Evolutionary conservation across 2,329 filamentous ascomycete species (phyloP), one percentile per base, ranked within the genome.

Genomic region (Penicillium sp.): DNA sequence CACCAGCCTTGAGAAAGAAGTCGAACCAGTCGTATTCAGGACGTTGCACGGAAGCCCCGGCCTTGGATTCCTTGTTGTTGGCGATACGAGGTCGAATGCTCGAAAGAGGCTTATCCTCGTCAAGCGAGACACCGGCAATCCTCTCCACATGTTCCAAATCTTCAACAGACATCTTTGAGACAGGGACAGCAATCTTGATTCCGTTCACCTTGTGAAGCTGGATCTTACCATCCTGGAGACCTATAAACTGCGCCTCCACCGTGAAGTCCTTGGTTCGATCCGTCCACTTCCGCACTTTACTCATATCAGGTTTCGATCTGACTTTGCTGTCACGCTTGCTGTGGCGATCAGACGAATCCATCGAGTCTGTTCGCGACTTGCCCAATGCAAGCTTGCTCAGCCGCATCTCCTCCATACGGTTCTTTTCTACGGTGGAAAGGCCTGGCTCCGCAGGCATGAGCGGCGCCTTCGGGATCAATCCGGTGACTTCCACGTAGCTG

Each of bases 131-230:
- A 30, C 91, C 90, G n/a, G 91, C 93, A 13, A 82, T 77, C 52
- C 81, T 82, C 72, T 99, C 93, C 48, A 99, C 92, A 63, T 95
- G 97, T 71, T 96, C 92, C 33, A 99, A 78, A 71, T 99, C 93
- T 64, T 92, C 88, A 35, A 90, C 79, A 0, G 92, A 95, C 93
- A 99, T 99, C 69, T 99, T 99, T 33, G 83, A 78, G 25, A 97
- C 83, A 2, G 93, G 93, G 3, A 99, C 93, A 8, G 93, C 93
- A 70, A 99, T 99, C 72, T 97, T 97, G 62, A 99, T 90, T 31
- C 93, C 93, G 66, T 99, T 99, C 72, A 89, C 80, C 75, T 99
- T 99, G 76, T 99, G 93, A 18, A 99, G 77, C 71, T 99, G 95
- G 58, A 99, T 95, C 72, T 97, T 97, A 56, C 91, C 89, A 66